phyloP scores from a whole-genome alignment of 768 basidiomycete species.

The Agrocybe praecox region DNA sequence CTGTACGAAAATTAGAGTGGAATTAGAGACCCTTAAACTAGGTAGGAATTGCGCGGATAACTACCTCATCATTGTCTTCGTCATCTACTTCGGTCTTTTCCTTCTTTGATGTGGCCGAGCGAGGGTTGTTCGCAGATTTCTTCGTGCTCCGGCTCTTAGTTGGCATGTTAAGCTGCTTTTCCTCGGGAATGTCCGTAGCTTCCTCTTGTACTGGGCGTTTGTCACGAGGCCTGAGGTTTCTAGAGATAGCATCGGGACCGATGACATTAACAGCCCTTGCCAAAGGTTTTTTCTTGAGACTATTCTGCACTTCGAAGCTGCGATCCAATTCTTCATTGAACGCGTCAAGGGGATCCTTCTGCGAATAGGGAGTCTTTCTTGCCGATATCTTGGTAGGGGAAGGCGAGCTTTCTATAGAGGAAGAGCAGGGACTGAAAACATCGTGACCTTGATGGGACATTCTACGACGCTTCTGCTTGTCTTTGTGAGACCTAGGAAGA shows the following conservation, averaged over 20 bases:
- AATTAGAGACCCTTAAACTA: neutral
- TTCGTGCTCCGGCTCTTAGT: slow-evolving; percentile 11
- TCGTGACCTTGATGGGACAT: slow-evolving; percentile 29
- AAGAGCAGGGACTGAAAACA: slow-evolving; percentile 32
- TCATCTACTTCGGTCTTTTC: slow-evolving; percentile 11
- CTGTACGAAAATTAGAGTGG: slow-evolving; percentile 19
- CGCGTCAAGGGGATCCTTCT: slow-evolving; percentile 16
- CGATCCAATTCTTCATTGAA: slow-evolving; percentile 21
- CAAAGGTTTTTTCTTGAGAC: neutral
- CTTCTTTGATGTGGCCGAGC: slow-evolving; percentile 9
- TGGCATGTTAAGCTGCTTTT: neutral
- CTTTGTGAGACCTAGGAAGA: slow-evolving; percentile 37
- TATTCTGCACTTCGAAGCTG: neutral
- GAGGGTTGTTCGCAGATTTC: slow-evolving; percentile 14
- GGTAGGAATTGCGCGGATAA: slow-evolving; percentile 2
- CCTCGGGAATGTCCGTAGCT: neutral
- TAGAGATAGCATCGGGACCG: slow-evolving; percentile 5
- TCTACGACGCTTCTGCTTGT: slow-evolving; percentile 29
- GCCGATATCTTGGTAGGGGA: slow-evolving; percentile 35
- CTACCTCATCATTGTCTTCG: slow-evolving; percentile 21
- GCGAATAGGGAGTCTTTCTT: slow-evolving; percentile 6
- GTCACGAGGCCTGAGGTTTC: slow-evolving; percentile 19
- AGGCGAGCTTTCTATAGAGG: slow-evolving; percentile 34
- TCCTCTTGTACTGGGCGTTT: slow-evolving; percentile 5
- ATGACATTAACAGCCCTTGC: neutral